Base-by-base conservation (phyloP, 2,329 filamentous ascomycete species). In the Fusarium lyarnte region DNA sequence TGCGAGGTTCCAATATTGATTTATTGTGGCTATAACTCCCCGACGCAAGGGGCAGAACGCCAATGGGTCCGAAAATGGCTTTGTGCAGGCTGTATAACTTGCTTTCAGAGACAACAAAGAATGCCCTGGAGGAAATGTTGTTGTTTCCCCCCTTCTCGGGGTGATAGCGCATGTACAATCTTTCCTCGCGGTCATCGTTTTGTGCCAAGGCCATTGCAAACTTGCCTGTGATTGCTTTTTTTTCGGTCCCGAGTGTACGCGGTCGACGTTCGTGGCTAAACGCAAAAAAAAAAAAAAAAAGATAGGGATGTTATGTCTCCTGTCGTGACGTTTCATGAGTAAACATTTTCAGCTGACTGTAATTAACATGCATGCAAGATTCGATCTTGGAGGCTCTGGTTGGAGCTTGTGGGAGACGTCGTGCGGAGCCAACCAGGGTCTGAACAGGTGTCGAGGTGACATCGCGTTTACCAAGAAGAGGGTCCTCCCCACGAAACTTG, bases 381-480 rank as follows among this genome's bases (percentile, higher is more conserved):
- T 55, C 63, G 66, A 74, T 73, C 58, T 66, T 52, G 58, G 66
- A 74, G 66, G 63, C 49, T 66, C 67, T 57, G 61, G 58, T 72
- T 72, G 71, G 71, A 74, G 70, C 70, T 74, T 73, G 74, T 76
- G 74, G 73, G 58, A 76, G 74, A 73, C 69, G 62, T 68, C 43
- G 52, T 66, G 58, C 66, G 72, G 71, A 69, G 68, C 71, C 60
- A 49, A 58, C 74, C 74, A 77, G 74, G 74, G 74, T 77, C 27
- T 58, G 58, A 42, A 59, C 64, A 74, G 71, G 73, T 74, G 71
- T 58, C 66, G 41, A 43, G 69, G 74, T 76, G 51, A 76, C 74
- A 76, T 76, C 74, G 74, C 54, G 66, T 31, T 41, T 29, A 58
- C 59, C 52, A 58, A 74, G 68, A 52, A 63, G 66, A 73, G 68